Evolutionary conservation across 306 rosid genomes (phyloP), one percentile per base, ranked within the genome.

Genomic region (Mimosa pudica): DNA sequence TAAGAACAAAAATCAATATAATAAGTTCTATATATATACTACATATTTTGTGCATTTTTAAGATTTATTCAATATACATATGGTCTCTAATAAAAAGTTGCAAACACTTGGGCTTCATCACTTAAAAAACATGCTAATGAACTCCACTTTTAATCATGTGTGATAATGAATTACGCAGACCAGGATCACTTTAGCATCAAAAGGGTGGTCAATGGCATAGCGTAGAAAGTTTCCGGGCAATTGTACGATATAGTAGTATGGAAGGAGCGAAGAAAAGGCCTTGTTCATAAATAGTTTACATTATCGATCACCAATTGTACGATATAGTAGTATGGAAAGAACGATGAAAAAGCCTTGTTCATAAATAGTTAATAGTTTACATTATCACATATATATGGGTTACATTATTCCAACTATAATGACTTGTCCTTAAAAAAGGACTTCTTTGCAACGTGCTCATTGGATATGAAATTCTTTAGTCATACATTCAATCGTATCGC

Each of bases 371-470:
- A 16, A 16, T 42, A 17, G 18, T n/a, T 67, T 67, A 67, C 72
- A 67, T 67, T 67, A 68, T 42, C 33, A 44, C 18, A 4, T 64
- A 64, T 65, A 46, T 65, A 46, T 2, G 48, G 70, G 44, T 5
- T 32, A 17, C 55, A 70, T 70, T 11, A 32, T 45, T 45, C 74
- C 57, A 45, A 45, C 18, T 11, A 3, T 10, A 42, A 18, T 3
- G 52, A 13, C 11, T 0, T 10, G 38, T 30, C 67, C 4, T 41
- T 4, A 10, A 30, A 61, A 33, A 16, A 66, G 9, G 48, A 38
- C 54, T 20, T 45, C 41, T 11, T 70, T 38, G 57, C 57, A 70
- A 4, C 74, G 8, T 24, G 44, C 49, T 75, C 80, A 45, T 47
- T 58, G 55, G 18, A 18, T 57, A 18, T 46, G 36, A 76, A 41